These are phyloP conservation scores for Cyamopsis tetragonoloba DNA, from an alignment of 306 rosid species.

Conservation along the genomic window DNA sequence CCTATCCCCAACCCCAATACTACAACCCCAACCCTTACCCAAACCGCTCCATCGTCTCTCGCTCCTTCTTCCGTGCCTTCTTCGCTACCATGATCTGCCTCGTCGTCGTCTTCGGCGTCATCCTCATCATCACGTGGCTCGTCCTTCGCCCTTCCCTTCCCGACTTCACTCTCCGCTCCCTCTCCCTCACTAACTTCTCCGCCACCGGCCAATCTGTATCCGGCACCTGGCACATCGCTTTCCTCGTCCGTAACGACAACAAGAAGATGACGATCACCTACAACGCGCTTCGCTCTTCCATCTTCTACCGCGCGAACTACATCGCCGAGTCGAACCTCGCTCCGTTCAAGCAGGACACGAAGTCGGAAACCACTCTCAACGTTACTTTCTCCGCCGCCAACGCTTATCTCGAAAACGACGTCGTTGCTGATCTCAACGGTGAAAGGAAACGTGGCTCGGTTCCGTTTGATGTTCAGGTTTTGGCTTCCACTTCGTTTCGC, in stretches of 20 bases:
- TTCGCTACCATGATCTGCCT: conserved; percentile 52
- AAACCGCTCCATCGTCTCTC: conserved; percentile 2
- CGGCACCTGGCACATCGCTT: conserved; percentile 55
- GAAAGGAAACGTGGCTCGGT: conserved; percentile 40
- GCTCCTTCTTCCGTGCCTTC: conserved; percentile 58
- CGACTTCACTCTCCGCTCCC: conserved; percentile 40
- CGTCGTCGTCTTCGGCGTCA: conserved; percentile 44
- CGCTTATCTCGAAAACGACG: conserved; percentile 15
- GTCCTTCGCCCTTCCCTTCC: conserved; percentile 84
- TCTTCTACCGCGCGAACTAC: conserved; percentile 26
- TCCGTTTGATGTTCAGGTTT: conserved; percentile 46
- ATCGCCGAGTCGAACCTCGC: conserved; percentile 37
- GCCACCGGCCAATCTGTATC: conserved; percentile 36
- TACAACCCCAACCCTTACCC: conserved; percentile 29
- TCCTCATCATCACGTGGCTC: conserved; percentile 64
- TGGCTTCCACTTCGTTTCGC: conserved; percentile 49
- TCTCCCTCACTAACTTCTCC: conserved; percentile 51
- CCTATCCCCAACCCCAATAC: conserved; percentile 29
- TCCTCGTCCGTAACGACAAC: conserved; percentile 58
- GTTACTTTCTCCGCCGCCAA: conserved; percentile 42
- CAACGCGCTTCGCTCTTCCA: conserved; percentile 30
- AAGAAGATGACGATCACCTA: conserved; percentile 63
- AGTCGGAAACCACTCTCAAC: conserved; percentile 28
- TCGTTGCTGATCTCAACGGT: conserved; percentile 20
- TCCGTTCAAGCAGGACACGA: conserved; percentile 56